Evolutionary conservation across 2,329 filamentous ascomycete species (phyloP), one percentile per base, ranked within the genome.

Genomic region (Huntiella savannae): DNA sequence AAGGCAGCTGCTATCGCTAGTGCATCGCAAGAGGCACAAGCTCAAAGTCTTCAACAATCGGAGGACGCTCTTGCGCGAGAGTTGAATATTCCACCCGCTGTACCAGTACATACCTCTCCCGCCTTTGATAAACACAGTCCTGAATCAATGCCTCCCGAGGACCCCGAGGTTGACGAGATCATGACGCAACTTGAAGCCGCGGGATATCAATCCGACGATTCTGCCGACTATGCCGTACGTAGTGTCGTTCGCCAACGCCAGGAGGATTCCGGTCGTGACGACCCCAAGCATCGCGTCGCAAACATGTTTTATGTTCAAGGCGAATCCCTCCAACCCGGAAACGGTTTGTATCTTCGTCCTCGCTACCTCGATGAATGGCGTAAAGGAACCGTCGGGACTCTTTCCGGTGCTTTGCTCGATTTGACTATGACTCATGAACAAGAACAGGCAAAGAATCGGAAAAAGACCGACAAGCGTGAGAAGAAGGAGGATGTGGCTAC

Each of bases 361-460:
- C 61, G 65, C 46, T 76, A 74, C 55, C 63, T 87, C 5, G 72
- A 82, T 33, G 82, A 87, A 56, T 86, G 81, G 80, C 78, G 72
- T 56, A 76, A 75, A 55, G 78, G 70, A 5, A 73, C 71, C 0
- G 67, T 78, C 33, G 79, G 77, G 33, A 70, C 69, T 5, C 62
- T 85, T 3, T 65, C 67, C 0, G 69, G 71, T 1, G 58, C 65
- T 1, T 61, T 82, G 43, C 67, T 84, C 28, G 73, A 82, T 49
- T 68, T 82, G 32, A 65, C 68, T 48, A 60, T 39, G 3, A 42
- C 41, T 8, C 45, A 48, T 33, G 49, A 48, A 10, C 45, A 48
- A 19, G 49, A 50, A 35, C 33, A 42, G 8, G 39, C 36, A 12
- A 44, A 49, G 19, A n/a, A 34, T 12, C 37, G 45, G 16, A 12